Conservation (phyloP, 108 stramenopile species). For the Pseudonitzschia multistriata region DNA sequence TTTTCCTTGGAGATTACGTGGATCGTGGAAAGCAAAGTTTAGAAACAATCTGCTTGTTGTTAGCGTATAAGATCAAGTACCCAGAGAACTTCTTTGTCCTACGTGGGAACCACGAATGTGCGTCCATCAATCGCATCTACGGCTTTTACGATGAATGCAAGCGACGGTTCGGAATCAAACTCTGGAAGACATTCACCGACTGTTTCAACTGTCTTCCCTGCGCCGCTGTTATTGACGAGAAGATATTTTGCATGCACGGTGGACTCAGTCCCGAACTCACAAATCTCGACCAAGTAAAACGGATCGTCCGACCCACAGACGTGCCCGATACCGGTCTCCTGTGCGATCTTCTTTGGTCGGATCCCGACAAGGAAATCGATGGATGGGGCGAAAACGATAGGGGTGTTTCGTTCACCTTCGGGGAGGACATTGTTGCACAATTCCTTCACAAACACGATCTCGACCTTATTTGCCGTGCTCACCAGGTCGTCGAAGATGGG, state of each 20-base stretch:
- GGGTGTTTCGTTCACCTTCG: slow-evolving; percentile 99
- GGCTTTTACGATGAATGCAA: slow-evolving; percentile 99
- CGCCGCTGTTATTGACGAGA: slow-evolving; percentile 99
- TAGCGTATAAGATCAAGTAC: slow-evolving; percentile 99
- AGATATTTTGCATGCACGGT: slow-evolving; percentile 99
- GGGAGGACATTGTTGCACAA: slow-evolving; percentile 98
- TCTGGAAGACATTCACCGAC: slow-evolving; percentile 99
- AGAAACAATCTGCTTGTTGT: slow-evolving; percentile 96
- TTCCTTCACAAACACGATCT: slow-evolving; percentile 97
- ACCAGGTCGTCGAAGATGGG: slow-evolving; percentile 99
- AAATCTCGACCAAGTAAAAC: slow-evolving; percentile 95
- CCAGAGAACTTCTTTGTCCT: slow-evolving; percentile 99
- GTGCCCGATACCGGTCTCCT: slow-evolving; percentile 99
- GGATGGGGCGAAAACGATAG: slow-evolving; percentile 99
- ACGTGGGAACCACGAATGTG: slow-evolving; percentile 99
- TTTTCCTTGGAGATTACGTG: slow-evolving; percentile 98
- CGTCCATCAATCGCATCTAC: slow-evolving; percentile 98
- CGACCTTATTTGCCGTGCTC: slow-evolving; percentile 99
- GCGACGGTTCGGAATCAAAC: slow-evolving; percentile 95
- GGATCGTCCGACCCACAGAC: slow-evolving; percentile 96
- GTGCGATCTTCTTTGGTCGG: slow-evolving; percentile 99
- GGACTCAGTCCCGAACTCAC: slow-evolving; percentile 95
- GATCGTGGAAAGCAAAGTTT: slow-evolving; percentile 97
- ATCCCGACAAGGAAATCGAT: slow-evolving; percentile 99
- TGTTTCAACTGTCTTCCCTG: slow-evolving; percentile 99